Evolutionary conservation across 2,329 filamentous ascomycete species (phyloP).

Genomic region (Paraphoma sp.): DNA sequence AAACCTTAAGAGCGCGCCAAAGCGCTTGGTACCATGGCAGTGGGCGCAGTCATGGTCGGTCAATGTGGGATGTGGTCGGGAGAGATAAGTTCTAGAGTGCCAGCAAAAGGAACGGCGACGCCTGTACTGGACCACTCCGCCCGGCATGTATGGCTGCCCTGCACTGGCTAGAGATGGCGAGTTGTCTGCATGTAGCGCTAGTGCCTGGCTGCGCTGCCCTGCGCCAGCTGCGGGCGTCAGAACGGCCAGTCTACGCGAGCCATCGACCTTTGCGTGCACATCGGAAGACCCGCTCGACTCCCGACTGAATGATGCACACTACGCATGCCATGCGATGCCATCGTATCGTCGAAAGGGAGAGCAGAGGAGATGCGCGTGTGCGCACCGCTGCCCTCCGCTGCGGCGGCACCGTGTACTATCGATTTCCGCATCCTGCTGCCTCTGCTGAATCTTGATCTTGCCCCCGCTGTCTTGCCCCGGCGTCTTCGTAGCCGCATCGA

Average conservation of each 20-base stretch:
- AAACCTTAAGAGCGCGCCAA: constrained; percentile 14
- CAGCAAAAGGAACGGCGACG: constrained; percentile 6
- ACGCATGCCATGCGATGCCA: no score
- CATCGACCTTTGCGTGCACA: not conserved
- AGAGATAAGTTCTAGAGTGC: not conserved
- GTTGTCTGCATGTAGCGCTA: not conserved
- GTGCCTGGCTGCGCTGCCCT: not conserved
- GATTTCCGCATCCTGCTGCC: constrained; percentile 18
- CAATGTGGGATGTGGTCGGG: not conserved
- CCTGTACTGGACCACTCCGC: not conserved
- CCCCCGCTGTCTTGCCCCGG: constrained; percentile 16
- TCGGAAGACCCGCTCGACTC: not conserved
- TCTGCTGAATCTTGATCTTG: constrained; percentile 3
- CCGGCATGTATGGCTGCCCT: not conserved
- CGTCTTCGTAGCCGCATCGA: not conserved
- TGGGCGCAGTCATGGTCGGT: constrained; percentile 12
- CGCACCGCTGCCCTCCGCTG: no score
- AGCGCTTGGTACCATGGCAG: constrained; percentile 1
- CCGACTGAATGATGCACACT: not conserved
- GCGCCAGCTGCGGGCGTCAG: not conserved
- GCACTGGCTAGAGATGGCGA: not conserved
- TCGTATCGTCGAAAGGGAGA: no score
- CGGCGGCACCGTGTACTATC: not conserved
- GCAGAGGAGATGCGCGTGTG: no score
- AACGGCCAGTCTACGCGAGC: not conserved